Conservation (phyloP, 129 eudicot genomes). For the Escallonia rubra region DNA sequence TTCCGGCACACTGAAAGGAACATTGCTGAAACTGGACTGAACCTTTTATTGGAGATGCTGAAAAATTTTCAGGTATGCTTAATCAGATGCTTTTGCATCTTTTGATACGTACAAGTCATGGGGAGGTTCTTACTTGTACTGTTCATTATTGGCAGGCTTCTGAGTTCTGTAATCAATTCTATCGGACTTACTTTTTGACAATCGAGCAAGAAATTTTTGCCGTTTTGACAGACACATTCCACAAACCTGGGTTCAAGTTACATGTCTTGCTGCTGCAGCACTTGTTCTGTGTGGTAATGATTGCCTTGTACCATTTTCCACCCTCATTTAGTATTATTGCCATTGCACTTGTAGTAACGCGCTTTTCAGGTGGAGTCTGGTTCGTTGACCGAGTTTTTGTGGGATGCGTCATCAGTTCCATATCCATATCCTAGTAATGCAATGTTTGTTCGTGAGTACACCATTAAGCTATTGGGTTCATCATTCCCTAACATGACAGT, state of each 20-base stretch:
- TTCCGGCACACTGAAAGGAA: conserved; percentile 98
- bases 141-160: conserved; percentile 49
- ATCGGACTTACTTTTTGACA: conserved; percentile 72
- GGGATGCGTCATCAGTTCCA: conserved; percentile 80
- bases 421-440: conserved; percentile 78
- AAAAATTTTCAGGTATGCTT: conserved; percentile 82
- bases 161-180: conserved; percentile 85
- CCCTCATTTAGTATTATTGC: neutral
- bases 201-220: conserved; percentile 99
- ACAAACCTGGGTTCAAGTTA: conserved; percentile 95
- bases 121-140: neutral
- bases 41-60: conserved; percentile 87
- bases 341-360: neutral
- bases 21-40: conserved; percentile 96
- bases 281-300: conserved; percentile 74
- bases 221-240: conserved; percentile 95
- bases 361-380: conserved; percentile 73
- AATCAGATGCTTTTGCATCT: neutral
- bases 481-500: conserved; percentile 94
- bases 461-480: conserved; percentile 80
- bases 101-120: too few species aligned
- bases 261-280: conserved; percentile 90
- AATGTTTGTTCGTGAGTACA: conserved; percentile 78
- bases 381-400: conserved; percentile 69
- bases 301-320: neutral